Percentiles rank a stretch among this genome's conserved stretches.
Evolutionary conservation across 1,284 basidiomycete species (phyloP).

Genomic region (Trametes pubescens): DNA sequence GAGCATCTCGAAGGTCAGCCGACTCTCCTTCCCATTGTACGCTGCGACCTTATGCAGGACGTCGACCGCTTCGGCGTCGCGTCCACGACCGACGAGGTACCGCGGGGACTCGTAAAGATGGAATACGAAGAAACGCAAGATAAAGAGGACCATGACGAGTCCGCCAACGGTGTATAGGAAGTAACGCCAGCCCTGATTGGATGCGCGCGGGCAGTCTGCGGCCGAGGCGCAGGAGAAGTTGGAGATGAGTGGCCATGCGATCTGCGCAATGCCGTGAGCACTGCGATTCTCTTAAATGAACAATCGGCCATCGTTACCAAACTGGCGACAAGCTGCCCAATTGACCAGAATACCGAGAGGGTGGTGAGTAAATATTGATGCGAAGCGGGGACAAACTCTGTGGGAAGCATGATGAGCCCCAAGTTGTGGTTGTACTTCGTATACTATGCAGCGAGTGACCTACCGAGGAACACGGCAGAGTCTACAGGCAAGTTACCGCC

Average conservation of each 20-base stretch:
- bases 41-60: conserved; percentile 73
- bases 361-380: conserved; percentile 70
- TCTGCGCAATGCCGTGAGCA: no score
- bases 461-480: conserved; percentile 79
- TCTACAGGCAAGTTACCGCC: conserved; percentile 82
- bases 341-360: conserved; percentile 72
- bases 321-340: conserved; percentile 64
- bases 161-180: conserved; percentile 67
- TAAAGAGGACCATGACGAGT: conserved; percentile 67
- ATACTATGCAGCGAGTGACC: conserved; percentile 26
- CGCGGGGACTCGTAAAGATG: conserved; percentile 76
- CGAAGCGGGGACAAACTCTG: conserved; percentile 64
- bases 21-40: conserved; percentile 63
- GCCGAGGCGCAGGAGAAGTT: conserved; percentile 61
- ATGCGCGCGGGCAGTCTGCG: conserved; percentile 49
- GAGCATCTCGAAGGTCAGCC: conserved; percentile 51
- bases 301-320: conserved; percentile 59
- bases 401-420: conserved; percentile 43
- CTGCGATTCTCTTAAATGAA: no score
- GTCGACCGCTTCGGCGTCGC: conserved; percentile 73
- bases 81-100: conserved; percentile 74
- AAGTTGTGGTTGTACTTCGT: no score
- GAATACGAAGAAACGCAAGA: conserved; percentile 76
- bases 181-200: conserved; percentile 77
- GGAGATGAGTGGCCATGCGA: conserved; percentile 63